Conservation (phyloP, 257 asterid species). For the Verbena officinalis region DNA sequence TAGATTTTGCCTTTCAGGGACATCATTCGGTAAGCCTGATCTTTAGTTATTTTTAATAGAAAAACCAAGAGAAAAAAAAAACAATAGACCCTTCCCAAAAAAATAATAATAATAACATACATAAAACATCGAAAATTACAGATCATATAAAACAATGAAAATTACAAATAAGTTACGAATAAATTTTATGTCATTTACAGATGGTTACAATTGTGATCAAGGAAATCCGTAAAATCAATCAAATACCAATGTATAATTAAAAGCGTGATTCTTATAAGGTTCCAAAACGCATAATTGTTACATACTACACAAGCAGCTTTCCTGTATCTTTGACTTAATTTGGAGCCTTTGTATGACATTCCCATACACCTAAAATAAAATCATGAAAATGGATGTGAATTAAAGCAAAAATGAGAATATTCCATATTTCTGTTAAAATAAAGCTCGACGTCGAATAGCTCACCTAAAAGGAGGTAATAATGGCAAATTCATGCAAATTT, state of each 20-base stretch:
- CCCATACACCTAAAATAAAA: conserved; percentile 20
- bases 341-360: background rate
- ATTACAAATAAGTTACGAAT: no score
- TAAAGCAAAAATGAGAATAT: background rate
- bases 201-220: conserved; percentile 14
- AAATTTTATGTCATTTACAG: conserved; percentile 21
- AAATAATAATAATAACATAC: no score
- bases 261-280: conserved; percentile 8
- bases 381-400: conserved; percentile 3
- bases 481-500: conserved; percentile 6
- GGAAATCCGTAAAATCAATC: conserved; percentile 4
- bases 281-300: background rate
- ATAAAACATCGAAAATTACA: conserved; percentile 6
- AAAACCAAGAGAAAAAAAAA: no score
- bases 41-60: no score
- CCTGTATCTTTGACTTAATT: background rate
- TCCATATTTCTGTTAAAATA: conserved; percentile 1
- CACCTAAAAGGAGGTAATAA: conserved; percentile 16
- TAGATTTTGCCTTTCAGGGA: no score
- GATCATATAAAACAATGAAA: background rate
- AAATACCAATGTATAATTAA: background rate
- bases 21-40: no score
- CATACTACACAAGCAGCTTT: background rate
- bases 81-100: no score
- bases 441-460: conserved; percentile 18